Evolutionary conservation across 768 basidiomycete species (phyloP).

Genomic region (Rhodotorula taiwanensis): DNA sequence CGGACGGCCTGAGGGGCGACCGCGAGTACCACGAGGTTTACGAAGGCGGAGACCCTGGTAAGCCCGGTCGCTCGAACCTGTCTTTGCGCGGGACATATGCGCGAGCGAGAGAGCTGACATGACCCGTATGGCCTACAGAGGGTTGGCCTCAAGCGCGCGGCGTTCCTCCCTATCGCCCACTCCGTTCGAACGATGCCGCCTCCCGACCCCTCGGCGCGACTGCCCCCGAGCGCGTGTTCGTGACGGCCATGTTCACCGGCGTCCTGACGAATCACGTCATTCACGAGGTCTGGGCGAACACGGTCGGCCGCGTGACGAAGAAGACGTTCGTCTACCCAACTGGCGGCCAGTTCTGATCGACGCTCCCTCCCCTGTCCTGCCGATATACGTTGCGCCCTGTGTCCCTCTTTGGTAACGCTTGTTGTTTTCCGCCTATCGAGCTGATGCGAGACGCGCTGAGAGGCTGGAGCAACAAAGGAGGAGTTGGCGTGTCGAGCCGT

Average conservation of each 20-base stretch:
- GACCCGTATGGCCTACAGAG: not conserved
- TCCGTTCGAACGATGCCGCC: not conserved
- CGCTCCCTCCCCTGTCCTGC: no score
- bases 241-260: slow-evolving; percentile 2
- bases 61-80: no score
- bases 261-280: not conserved
- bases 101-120: not conserved
- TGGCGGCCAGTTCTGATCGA: not conserved
- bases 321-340: not conserved
- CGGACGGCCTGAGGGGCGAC: not conserved
- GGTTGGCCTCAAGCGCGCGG: slow-evolving; percentile 1
- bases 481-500: no score
- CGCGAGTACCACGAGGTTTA: not conserved
- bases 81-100: no score
- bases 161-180: slow-evolving; percentile 1
- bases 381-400: no score
- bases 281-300: not conserved
- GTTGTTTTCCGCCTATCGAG: no score
- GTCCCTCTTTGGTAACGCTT: no score
- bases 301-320: not conserved
- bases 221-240: not conserved
- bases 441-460: no score
- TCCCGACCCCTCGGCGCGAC: slow-evolving; percentile 1
- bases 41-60: not conserved
- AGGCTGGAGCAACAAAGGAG: no score